Evolutionary conservation across 768 basidiomycete species (phyloP).

Genomic region (Peribolospora kevripleyi): DNA sequence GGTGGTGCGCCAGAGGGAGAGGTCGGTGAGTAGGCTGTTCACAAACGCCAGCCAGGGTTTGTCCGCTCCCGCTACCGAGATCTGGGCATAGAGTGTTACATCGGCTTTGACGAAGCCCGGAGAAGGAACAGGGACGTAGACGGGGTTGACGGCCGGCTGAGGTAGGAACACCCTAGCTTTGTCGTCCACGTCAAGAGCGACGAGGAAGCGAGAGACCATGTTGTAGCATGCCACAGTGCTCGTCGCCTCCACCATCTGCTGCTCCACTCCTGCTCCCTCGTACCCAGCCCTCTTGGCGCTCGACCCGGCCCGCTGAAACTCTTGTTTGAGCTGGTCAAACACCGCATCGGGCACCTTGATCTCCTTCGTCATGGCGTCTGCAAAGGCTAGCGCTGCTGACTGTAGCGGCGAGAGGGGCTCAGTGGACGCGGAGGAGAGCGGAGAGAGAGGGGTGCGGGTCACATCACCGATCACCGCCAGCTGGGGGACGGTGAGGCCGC

Average conservation of each 20-base stretch:
- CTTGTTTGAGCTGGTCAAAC: constrained; percentile 23
- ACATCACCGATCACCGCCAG: constrained; percentile 33
- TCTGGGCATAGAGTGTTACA: neutral
- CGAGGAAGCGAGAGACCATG: constrained; percentile 43
- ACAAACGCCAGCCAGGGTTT: constrained; percentile 16
- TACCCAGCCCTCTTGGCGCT: neutral
- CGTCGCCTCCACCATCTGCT: constrained; percentile 29
- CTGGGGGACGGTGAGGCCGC: constrained; percentile 32
- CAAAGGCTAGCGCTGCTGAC: constrained; percentile 31
- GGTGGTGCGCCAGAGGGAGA: constrained; percentile 16
- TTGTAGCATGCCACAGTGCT: constrained; percentile 31
- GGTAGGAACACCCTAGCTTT: constrained; percentile 18
- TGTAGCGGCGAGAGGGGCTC: constrained; percentile 26
- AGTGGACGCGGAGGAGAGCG: constrained; percentile 12
- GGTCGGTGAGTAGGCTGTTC: constrained; percentile 20
- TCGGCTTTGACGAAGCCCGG: neutral
- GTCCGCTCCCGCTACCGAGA: constrained; percentile 9
- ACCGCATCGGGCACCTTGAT: constrained; percentile 26
- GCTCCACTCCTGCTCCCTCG: constrained; percentile 7
- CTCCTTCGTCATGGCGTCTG: constrained; percentile 33
- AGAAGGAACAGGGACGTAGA: neutral
- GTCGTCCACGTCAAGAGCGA: constrained; percentile 37
- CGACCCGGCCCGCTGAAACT: constrained; percentile 8
- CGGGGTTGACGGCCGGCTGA: constrained; percentile 1
- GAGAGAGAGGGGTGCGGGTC: constrained; percentile 18